phyloP scores from a whole-genome alignment of 208 protist species.

The Endotrypanum monterogeii region DNA sequence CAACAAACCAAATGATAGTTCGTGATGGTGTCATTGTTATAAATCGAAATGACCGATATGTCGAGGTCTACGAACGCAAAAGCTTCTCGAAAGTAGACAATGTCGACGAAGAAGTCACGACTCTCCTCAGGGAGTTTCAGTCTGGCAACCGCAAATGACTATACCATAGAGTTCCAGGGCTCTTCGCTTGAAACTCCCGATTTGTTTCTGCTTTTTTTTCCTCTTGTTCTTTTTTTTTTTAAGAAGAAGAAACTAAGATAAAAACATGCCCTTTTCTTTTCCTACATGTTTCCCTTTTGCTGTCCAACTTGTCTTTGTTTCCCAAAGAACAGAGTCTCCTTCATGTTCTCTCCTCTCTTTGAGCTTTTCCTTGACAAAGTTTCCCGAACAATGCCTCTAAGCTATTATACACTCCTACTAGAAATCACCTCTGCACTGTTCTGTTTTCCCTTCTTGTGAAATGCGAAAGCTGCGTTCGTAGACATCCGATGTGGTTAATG shows the following conservation, averaged over 20 bases:
- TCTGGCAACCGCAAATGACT: conserved; percentile 3
- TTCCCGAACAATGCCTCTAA: background rate
- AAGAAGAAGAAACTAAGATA: background rate
- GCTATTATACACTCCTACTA: background rate
- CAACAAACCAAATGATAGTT: conserved; percentile 41
- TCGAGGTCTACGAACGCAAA: conserved; percentile 66
- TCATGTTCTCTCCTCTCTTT: background rate
- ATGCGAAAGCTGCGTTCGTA: background rate
- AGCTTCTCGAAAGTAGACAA: conserved; percentile 38
- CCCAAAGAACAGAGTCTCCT: background rate
- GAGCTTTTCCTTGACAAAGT: background rate
- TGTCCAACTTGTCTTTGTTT: background rate
- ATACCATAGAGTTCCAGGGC: background rate
- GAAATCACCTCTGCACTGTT: background rate
- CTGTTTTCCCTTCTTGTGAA: background rate
- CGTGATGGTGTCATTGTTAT: conserved; percentile 61
- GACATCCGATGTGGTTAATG: background rate
- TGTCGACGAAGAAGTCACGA: conserved; percentile 41
- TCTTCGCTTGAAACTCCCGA: background rate
- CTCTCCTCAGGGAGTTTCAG: conserved; percentile 42
- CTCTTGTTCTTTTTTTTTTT: background rate
- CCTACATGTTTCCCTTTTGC: background rate
- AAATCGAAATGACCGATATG: conserved; percentile 58
- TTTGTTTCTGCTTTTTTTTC: background rate
- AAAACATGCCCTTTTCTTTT: background rate